phyloP scores from a whole-genome alignment of 1,284 basidiomycete genomes.

The Hypsizygus ulmarius region DNA sequence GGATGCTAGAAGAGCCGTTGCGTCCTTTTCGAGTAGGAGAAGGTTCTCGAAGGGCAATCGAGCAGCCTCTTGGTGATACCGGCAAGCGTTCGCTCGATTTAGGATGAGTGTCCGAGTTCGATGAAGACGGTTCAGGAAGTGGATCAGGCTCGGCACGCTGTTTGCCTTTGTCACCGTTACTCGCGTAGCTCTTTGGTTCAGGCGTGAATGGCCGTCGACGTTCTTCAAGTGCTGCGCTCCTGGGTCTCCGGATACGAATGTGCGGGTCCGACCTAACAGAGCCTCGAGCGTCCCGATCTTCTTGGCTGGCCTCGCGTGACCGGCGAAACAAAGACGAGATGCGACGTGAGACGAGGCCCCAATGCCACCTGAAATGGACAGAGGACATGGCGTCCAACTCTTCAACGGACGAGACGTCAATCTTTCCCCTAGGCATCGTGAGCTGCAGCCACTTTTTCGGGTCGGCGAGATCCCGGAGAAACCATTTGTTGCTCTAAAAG shows the following conservation, averaged over 20 bases:
- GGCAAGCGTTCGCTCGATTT: slow-evolving; percentile 31
- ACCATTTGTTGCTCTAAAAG: slow-evolving; percentile 67
- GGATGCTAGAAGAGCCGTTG: slow-evolving; percentile 22
- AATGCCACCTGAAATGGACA: slow-evolving; percentile 54
- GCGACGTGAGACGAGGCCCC: slow-evolving; percentile 43
- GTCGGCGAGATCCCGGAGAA: slow-evolving; percentile 71
- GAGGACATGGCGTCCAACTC: slow-evolving; percentile 73
- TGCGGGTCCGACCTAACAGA: slow-evolving; percentile 24
- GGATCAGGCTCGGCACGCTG: slow-evolving; percentile 18
- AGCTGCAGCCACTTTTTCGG: slow-evolving; percentile 77
- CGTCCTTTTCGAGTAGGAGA: slow-evolving; percentile 9
- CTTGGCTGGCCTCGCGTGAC: slow-evolving; percentile 29
- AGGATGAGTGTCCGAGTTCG: slow-evolving; percentile 13
- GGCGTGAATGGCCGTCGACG: neutral
- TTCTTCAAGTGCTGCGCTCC: slow-evolving; percentile 15
- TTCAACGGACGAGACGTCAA: slow-evolving; percentile 74
- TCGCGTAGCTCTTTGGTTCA: slow-evolving; percentile 4
- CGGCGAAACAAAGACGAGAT: slow-evolving; percentile 49
- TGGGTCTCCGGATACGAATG: slow-evolving; percentile 22
- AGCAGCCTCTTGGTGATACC: slow-evolving; percentile 7
- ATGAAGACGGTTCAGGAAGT: slow-evolving; percentile 14
- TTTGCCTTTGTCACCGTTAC: slow-evolving; percentile 28
- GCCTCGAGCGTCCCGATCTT: slow-evolving; percentile 17
- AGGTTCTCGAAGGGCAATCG: slow-evolving; percentile 11
- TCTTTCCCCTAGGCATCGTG: slow-evolving; percentile 52